A percentile compares a stretch with the other conserved stretches of the same genome.
phyloP scores from a whole-genome alignment of 2,329 filamentous ascomycete genomes.

The Tolypocladium sp. region DNA sequence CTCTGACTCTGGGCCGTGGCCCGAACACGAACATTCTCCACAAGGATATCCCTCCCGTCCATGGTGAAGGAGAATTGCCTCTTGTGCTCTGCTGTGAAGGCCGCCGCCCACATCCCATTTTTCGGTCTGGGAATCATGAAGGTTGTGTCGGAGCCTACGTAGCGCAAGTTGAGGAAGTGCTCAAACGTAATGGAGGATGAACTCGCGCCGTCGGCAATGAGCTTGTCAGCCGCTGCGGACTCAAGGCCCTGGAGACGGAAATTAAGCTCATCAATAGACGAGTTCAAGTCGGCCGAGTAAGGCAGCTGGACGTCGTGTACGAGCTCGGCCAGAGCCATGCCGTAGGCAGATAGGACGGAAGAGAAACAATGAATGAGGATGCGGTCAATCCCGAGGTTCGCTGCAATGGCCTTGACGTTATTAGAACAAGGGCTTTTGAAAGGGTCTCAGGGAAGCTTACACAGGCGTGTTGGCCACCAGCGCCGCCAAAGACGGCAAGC shows the following conservation, averaged over 20 bases:
- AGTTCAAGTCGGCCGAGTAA: constrained; percentile 50
- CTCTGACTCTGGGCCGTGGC: constrained; percentile 54
- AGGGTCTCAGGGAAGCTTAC: too few relatives aligned
- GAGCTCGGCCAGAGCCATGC: constrained; percentile 34
- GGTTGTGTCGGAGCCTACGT: constrained; percentile 81
- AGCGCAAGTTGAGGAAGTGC: constrained; percentile 71
- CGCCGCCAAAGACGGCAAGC: constrained; percentile 26
- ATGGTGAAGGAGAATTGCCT: constrained; percentile 63
- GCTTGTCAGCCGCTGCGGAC: constrained; percentile 43
- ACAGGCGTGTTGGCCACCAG: constrained; percentile 31
- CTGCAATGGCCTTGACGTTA: constrained; percentile 25
- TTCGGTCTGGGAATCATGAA: constrained; percentile 76
- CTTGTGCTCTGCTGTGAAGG: constrained; percentile 33
- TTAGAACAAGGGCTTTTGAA: too few relatives aligned
- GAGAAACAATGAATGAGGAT: constrained; percentile 36
- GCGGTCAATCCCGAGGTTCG: constrained; percentile 28
- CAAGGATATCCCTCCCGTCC: constrained; percentile 30
- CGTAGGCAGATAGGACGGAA: constrained; percentile 35
- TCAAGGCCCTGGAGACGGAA: too few relatives aligned
- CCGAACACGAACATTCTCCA: constrained; percentile 33
- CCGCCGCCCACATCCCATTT: too few relatives aligned
- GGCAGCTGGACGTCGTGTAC: constrained; percentile 31
- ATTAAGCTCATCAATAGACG: constrained; percentile 48
- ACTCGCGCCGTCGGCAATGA: constrained; percentile 51
- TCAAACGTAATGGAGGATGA: constrained; percentile 21